Percentiles rank a stretch among this genome's conserved stretches.
These are phyloP conservation scores for Colletotrichum agaves DNA, from an alignment of 2,329 filamentous ascomycete genomes.

Conservation along the genomic window DNA sequence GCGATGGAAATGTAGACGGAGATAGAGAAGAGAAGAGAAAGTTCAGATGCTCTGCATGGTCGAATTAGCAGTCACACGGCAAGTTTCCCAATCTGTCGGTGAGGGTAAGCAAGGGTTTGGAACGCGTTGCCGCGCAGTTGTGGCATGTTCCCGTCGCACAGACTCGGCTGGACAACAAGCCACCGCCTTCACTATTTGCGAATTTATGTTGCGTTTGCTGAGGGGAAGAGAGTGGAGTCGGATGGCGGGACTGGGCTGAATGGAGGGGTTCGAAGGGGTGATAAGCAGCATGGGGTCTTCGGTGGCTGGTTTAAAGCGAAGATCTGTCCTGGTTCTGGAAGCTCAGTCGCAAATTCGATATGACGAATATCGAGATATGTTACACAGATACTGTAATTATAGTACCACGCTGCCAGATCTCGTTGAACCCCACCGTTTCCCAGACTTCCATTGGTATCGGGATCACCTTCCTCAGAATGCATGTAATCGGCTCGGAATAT, in stretches of 20 bases:
- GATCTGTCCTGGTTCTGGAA: constrained; percentile 12
- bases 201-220: constrained; percentile 25
- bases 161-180: constrained; percentile 26
- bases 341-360: constrained; percentile 3
- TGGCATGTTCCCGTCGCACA: constrained; percentile 35
- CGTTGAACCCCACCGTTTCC: neutral
- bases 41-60: neutral
- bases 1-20: neutral
- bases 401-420: neutral
- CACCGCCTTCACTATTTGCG: constrained; percentile 26
- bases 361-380: neutral
- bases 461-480: neutral
- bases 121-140: constrained; percentile 24
- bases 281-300: neutral
- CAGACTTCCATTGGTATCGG: too few relatives aligned
- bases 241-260: constrained; percentile 19
- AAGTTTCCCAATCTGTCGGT: constrained; percentile 29
- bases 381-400: neutral
- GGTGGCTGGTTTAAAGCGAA: constrained; percentile 20
- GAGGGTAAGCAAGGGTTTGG: constrained; percentile 32
- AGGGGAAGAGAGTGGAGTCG: constrained; percentile 22
- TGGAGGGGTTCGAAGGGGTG: constrained; percentile 22
- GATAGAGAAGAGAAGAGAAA: neutral
- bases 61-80: constrained; percentile 17
- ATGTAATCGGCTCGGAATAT: neutral